Percentiles rank a stretch among this genome's conserved stretches.
These are phyloP conservation scores for Aphanomyces invadans DNA, from an alignment of 352 stramenopile species.

Conservation along the genomic window DNA sequence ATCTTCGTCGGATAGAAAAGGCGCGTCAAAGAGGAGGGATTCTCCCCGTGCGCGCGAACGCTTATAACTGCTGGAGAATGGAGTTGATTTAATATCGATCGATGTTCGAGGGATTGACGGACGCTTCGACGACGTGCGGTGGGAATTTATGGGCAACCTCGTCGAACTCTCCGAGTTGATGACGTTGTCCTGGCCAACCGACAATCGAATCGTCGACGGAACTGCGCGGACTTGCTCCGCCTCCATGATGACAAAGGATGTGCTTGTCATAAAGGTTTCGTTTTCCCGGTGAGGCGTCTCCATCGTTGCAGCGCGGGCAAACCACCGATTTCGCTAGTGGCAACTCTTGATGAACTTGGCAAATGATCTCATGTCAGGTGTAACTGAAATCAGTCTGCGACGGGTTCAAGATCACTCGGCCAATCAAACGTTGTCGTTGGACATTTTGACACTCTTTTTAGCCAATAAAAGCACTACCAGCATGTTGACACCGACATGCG, in stretches of 20 bases:
- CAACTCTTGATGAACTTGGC: not conserved
- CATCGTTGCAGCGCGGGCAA: not conserved
- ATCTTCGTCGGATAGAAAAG: constrained; percentile 28
- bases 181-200: not conserved
- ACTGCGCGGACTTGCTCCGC: not conserved
- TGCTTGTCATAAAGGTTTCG: not conserved
- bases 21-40: constrained; percentile 14
- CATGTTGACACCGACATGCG: no score
- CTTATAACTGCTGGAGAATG: not conserved
- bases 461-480: no score
- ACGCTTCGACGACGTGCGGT: not conserved
- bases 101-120: not conserved
- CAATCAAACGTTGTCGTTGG: no score
- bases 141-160: not conserved
- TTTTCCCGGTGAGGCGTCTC: not conserved
- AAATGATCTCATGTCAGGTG: not conserved
- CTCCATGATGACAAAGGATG: constrained; percentile 13
- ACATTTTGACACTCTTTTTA: no score
- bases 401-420: no score
- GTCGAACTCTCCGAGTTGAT: not conserved
- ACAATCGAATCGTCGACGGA: not conserved
- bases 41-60: constrained; percentile 5
- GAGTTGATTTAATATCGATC: not conserved
- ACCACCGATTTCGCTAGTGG: no score
- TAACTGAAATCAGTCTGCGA: not conserved